Conservation (phyloP, 2,329 filamentous ascomycete species). For the Zasmidium angulare region DNA sequence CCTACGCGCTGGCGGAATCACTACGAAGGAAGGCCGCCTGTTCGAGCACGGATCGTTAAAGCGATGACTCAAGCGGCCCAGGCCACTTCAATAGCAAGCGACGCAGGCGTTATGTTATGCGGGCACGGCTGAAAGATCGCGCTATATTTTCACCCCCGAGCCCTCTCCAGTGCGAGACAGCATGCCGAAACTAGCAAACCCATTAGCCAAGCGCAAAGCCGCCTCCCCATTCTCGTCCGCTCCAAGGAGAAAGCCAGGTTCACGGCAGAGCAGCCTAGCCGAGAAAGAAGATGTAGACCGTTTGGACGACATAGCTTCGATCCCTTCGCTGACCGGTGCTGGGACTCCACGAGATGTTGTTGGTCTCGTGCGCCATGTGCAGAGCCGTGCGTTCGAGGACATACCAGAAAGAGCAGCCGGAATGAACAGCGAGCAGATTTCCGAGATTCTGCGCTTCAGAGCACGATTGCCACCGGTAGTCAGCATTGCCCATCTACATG, state of each 20-base stretch:
- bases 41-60: neutral
- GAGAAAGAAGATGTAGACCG: conserved; percentile 38
- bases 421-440: conserved; percentile 63
- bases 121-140: conserved; percentile 11
- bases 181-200: conserved; percentile 30
- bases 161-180: conserved; percentile 12
- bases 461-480: conserved; percentile 62
- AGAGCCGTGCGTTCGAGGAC: conserved; percentile 61
- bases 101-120: neutral
- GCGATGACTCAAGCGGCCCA: conserved; percentile 7
- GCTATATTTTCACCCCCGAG: too few species aligned
- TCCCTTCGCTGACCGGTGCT: conserved; percentile 57
- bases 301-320: conserved; percentile 60
- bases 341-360: conserved; percentile 61
- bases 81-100: neutral
- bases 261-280: conserved; percentile 19
- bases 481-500: conserved; percentile 65
- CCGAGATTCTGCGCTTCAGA: conserved; percentile 64
- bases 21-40: neutral
- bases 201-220: conserved; percentile 40
- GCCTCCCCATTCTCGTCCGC: conserved; percentile 39
- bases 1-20: too few species aligned
- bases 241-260: conserved; percentile 37
- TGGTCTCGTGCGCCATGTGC: conserved; percentile 58
- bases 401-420: conserved; percentile 60